Percentiles rank a stretch among this genome's conserved stretches.
Evolutionary conservation across 352 stramenopile species (phyloP).

Genomic region (Phytophthora cryptogea): DNA sequence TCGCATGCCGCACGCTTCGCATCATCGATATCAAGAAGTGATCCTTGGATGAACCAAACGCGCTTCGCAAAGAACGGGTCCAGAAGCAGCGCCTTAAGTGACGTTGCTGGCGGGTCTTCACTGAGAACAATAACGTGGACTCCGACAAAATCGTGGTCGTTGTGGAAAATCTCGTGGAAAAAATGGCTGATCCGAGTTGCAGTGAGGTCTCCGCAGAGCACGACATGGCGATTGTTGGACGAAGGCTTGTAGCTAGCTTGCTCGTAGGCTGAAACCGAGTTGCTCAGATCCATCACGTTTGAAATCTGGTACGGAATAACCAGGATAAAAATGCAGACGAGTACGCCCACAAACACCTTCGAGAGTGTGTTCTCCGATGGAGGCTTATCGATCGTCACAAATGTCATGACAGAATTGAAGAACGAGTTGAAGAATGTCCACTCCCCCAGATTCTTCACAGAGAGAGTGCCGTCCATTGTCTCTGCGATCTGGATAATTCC

Average conservation of each 20-base stretch:
- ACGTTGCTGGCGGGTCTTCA: conserved; percentile 76
- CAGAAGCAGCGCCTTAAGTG: conserved; percentile 76
- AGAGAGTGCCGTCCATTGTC: conserved; percentile 62
- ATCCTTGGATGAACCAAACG: conserved; percentile 82
- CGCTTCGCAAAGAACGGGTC: conserved; percentile 88
- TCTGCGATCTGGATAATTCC: conserved; percentile 88
- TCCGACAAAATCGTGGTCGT: conserved; percentile 84
- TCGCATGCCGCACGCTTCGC: conserved; percentile 68
- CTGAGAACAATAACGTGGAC: conserved; percentile 79
- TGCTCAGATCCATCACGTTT: conserved; percentile 79
- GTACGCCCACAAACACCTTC: conserved; percentile 80
- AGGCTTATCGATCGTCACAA: conserved; percentile 86
- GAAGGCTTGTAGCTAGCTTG: conserved; percentile 75
- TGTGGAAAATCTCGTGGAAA: conserved; percentile 88
- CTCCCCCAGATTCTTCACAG: conserved; percentile 65
- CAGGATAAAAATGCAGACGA: conserved; percentile 85
- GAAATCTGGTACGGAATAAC: conserved; percentile 88
- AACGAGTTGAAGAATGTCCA: conserved; percentile 91
- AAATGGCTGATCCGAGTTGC: conserved; percentile 83
- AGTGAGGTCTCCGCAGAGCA: conserved; percentile 85
- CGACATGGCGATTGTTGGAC: conserved; percentile 63
- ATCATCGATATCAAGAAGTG: conserved; percentile 81
- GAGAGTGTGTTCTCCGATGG: conserved; percentile 82
- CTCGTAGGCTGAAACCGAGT: conserved; percentile 77
- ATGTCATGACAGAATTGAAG: conserved; percentile 89